These are phyloP conservation scores for Malassezia yamatoensis DNA, from an alignment of 1,284 basidiomycete genomes.

Conservation along the genomic window DNA sequence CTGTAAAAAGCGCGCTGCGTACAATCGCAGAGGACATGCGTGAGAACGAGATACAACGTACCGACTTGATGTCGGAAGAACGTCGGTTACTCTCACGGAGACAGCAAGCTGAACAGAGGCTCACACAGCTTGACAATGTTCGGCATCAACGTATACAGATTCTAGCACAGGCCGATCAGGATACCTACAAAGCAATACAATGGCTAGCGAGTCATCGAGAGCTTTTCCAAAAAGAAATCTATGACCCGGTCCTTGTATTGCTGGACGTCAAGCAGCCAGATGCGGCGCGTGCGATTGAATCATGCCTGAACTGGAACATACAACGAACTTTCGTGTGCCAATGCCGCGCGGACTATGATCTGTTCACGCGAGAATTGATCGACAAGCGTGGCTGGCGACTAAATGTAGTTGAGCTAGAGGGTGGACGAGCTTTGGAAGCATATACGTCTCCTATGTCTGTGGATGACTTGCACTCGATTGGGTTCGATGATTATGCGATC, in stretches of 20 bases:
- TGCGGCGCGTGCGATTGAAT: slow-evolving; percentile 66
- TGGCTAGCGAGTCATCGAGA: slow-evolving; percentile 66
- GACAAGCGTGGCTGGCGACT: slow-evolving; percentile 53
- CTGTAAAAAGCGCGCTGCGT: slow-evolving; percentile 17
- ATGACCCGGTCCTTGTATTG: slow-evolving; percentile 66
- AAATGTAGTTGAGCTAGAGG: slow-evolving; percentile 44
- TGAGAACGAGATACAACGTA: slow-evolving; percentile 18
- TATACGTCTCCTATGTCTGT: slow-evolving; percentile 21
- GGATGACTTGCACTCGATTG: slow-evolving; percentile 56
- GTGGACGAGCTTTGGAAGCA: slow-evolving; percentile 16
- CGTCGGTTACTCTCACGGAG: slow-evolving; percentile 19
- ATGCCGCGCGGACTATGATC: slow-evolving; percentile 68
- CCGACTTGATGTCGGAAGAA: slow-evolving; percentile 7
- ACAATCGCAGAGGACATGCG: slow-evolving; percentile 14
- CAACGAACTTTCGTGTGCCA: slow-evolving; percentile 76
- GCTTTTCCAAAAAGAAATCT: slow-evolving; percentile 67
- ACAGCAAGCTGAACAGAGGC: slow-evolving; percentile 16
- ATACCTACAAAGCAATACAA: slow-evolving; percentile 59
- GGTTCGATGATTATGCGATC: slow-evolving; percentile 74
- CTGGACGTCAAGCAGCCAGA: slow-evolving; percentile 60
- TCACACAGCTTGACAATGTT: slow-evolving; percentile 29
- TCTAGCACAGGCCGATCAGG: slow-evolving; percentile 53
- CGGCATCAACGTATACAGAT: slow-evolving; percentile 29
- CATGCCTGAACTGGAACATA: slow-evolving; percentile 55
- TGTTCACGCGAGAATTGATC: slow-evolving; percentile 53